Evolutionary conservation across 306 rosid genomes (phyloP).

Genomic region (Betula pendula): DNA sequence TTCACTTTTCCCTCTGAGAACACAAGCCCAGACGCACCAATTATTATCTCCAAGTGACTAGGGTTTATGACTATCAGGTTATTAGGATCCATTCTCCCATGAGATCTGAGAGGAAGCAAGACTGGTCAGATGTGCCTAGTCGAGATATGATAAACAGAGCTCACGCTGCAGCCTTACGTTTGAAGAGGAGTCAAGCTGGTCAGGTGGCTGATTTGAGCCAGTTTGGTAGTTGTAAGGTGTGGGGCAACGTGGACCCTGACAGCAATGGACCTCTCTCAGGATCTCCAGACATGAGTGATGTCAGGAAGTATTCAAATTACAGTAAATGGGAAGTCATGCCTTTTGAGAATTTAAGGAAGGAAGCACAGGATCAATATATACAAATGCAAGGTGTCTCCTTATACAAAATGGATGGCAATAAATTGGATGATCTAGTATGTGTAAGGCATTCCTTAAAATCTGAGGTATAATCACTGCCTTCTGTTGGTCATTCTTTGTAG

Average conservation of each 20-base stretch:
- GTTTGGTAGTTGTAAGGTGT: slow-evolving; percentile 91
- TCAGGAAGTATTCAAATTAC: slow-evolving; percentile 69
- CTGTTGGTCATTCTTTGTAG: slow-evolving; percentile 19
- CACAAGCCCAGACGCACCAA: neutral
- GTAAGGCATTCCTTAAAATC: slow-evolving; percentile 72
- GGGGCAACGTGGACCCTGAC: slow-evolving; percentile 72
- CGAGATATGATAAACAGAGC: slow-evolving; percentile 73
- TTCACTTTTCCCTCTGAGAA: neutral
- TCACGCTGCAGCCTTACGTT: slow-evolving; percentile 73
- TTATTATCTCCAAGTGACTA: neutral
- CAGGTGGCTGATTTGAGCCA: slow-evolving; percentile 59
- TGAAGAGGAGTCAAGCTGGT: slow-evolving; percentile 49
- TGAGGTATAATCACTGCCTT: slow-evolving; percentile 34
- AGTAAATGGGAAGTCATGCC: slow-evolving; percentile 91
- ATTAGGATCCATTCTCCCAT: slow-evolving; percentile 94
- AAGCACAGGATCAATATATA: slow-evolving; percentile 63
- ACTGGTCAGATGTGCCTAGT: slow-evolving; percentile 89
- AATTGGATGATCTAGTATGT: slow-evolving; percentile 92
- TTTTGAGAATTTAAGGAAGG: slow-evolving; percentile 70
- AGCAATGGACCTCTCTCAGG: slow-evolving; percentile 76
- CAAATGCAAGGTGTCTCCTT: slow-evolving; percentile 87
- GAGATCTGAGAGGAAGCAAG: slow-evolving; percentile 85
- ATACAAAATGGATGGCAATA: slow-evolving; percentile 96
- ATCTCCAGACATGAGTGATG: slow-evolving; percentile 82
- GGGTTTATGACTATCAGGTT: slow-evolving; percentile 57